These are phyloP conservation scores for Monosporascus sp. DNA, from an alignment of 2,329 filamentous ascomycete species.

Conservation along the genomic window DNA sequence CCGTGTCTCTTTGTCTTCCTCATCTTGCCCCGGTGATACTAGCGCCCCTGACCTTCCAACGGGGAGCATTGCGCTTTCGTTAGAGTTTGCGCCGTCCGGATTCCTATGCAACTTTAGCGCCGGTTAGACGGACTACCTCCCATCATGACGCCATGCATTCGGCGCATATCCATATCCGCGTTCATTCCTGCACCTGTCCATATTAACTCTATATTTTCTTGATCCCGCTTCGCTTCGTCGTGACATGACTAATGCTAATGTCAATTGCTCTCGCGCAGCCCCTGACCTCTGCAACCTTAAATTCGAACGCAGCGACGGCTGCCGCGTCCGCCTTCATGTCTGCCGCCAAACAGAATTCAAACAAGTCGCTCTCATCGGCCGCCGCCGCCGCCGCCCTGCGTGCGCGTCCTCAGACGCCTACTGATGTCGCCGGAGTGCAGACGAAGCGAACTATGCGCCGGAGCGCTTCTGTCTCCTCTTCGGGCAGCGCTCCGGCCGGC, in stretches of 20 bases:
- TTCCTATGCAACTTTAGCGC: no score
- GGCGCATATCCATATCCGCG: no score
- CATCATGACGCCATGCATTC: no score
- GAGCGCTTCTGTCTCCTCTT: conserved; percentile 66
- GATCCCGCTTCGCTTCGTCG: conserved; percentile 1
- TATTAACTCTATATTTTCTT: not conserved
- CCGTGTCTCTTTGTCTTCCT: conserved; percentile 9
- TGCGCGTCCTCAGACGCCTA: conserved; percentile 71
- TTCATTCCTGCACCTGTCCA: not conserved
- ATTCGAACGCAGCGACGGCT: conserved; percentile 70
- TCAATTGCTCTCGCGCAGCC: conserved; percentile 40
- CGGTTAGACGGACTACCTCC: no score
- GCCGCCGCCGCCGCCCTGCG: conserved; percentile 82
- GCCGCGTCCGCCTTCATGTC: conserved; percentile 75
- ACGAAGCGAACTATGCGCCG: conserved; percentile 80
- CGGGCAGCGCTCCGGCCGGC: conserved; percentile 30
- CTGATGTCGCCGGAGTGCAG: conserved; percentile 73
- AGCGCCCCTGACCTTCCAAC: conserved; percentile 6
- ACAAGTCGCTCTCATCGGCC: conserved; percentile 68
- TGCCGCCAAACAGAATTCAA: conserved; percentile 51
- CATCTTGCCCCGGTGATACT: conserved; percentile 1
- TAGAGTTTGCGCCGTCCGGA: no score
- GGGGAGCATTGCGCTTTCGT: no score
- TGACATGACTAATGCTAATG: conserved; percentile 7
- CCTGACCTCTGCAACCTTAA: conserved; percentile 58